These are phyloP conservation scores for Cucumis hystrix DNA, from an alignment of 306 rosid genomes.

Conservation along the genomic window DNA sequence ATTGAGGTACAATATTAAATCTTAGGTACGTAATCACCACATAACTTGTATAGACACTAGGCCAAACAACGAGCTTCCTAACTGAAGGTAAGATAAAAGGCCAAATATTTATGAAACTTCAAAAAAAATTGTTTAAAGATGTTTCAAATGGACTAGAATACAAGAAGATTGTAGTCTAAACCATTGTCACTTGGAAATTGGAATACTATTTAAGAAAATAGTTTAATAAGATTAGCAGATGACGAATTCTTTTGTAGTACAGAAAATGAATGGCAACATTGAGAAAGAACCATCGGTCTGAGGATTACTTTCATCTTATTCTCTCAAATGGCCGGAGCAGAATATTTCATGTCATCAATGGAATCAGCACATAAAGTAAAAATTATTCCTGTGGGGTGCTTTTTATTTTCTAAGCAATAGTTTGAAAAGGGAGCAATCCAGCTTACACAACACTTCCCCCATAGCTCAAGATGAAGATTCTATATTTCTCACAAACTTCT, in stretches of 20 bases:
- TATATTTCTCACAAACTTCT: conserved; percentile 38
- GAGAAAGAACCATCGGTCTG: background rate
- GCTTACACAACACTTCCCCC: background rate
- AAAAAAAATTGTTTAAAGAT: background rate
- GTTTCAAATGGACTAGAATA: background rate
- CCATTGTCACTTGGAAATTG: background rate
- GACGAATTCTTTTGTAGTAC: background rate
- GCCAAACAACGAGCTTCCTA: too few relatives aligned
- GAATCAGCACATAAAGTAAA: background rate
- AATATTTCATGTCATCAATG: background rate
- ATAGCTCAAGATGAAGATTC: conserved; percentile 51
- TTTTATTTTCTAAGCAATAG: conserved; percentile 1
- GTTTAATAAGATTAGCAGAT: background rate
- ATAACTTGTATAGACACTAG: too few relatives aligned
- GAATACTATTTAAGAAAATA: background rate
- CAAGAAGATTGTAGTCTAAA: background rate
- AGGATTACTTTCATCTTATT: conserved; percentile 5
- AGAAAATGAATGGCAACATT: background rate
- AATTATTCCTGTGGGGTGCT: background rate
- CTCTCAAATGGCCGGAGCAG: background rate
- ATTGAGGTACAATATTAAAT: too few relatives aligned
- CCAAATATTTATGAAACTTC: background rate
- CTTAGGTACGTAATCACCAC: too few relatives aligned
- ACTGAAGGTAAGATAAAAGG: background rate
- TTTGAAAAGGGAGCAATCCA: background rate